phyloP scores from a whole-genome alignment of 2,329 filamentous ascomycete species.

The Alternaria arbusti region DNA sequence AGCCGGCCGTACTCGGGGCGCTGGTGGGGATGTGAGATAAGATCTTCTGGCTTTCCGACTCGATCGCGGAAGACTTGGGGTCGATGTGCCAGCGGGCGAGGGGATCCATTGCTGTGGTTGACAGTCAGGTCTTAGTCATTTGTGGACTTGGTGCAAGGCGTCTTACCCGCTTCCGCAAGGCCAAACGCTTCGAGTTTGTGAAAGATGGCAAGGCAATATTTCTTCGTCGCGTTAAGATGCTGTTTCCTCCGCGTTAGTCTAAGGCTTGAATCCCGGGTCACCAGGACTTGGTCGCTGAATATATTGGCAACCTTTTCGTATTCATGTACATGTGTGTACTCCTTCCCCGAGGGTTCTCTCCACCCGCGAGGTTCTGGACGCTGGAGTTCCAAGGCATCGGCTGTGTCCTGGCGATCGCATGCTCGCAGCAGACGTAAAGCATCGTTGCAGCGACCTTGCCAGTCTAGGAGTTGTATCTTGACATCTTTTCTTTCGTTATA shows the following conservation, averaged over 20 bases:
- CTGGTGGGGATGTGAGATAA: not conserved
- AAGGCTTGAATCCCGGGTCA: not conserved
- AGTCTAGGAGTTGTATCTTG: not conserved
- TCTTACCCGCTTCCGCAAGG: not conserved
- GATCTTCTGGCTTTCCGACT: not conserved
- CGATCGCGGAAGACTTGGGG: not conserved
- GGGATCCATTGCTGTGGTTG: not conserved
- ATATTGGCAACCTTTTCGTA: not conserved
- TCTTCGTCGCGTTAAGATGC: not conserved
- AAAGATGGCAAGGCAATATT: not conserved
- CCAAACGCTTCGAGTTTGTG: not conserved
- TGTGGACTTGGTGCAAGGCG: fast-evolving
- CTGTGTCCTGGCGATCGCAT: not conserved
- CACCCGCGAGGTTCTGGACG: not conserved
- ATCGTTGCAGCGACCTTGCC: not conserved
- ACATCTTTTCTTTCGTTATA: not conserved
- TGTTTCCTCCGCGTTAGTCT: not conserved
- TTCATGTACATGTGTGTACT: not conserved
- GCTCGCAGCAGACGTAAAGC: not conserved
- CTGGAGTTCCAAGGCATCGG: not conserved
- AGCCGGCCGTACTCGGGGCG: not conserved
- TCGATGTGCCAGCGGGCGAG: not conserved
- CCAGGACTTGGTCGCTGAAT: not conserved
- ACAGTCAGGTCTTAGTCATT: not conserved
- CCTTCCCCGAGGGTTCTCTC: not conserved